Evolutionary conservation across 106 monocot genomes (phyloP), one percentile per base, ranked within the genome.

Genomic region (Acanthochlamys bracteata): DNA sequence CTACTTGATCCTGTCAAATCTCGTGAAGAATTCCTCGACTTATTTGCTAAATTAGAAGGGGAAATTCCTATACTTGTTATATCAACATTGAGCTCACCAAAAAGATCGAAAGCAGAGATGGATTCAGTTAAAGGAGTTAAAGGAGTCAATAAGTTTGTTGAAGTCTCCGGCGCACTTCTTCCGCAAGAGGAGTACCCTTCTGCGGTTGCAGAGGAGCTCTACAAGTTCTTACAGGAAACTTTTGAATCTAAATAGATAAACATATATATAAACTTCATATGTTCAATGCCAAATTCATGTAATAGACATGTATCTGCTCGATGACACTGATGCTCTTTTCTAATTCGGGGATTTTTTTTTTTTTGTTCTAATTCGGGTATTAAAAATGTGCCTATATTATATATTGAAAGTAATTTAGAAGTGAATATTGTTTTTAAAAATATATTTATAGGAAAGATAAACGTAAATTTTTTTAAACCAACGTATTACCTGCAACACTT

Each of bases 41-140:
- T 95, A 41, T 90, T 90, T 59, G 70, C 86, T 0, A 71, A 82
- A 20, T 53, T 87, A 53, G 83, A 89, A 16, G 93, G 83, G 10
- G 66, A 76, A 43, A 64, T 85, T 11, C 86, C 86, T 2, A 58
- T 90, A 63, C 51, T 90, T 33, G 90, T 85, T 46, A 78, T 84
- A 13, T 84, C 82, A 3, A 71, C 84, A 17, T 41, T 63, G 15
- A 76, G 65, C 17, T 71, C 90, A 9, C 95, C 95, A 0, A 95
- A 82, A 70, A 80, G 95, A 43, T 95, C 95, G 2, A 95, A 95
- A 58, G 95, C 95, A 14, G 95, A 95, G 70, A 95, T 95, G 82
- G 95, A 87, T 63, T 86, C 95, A 27, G 72, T 95, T 9, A 78
- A 42, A 65, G 90, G 78, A 27, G 86, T 82, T 42, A 84, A 78